These are phyloP conservation scores for Alternaria arborescens DNA, from an alignment of 2,329 filamentous ascomycete genomes.

Conservation along the genomic window DNA sequence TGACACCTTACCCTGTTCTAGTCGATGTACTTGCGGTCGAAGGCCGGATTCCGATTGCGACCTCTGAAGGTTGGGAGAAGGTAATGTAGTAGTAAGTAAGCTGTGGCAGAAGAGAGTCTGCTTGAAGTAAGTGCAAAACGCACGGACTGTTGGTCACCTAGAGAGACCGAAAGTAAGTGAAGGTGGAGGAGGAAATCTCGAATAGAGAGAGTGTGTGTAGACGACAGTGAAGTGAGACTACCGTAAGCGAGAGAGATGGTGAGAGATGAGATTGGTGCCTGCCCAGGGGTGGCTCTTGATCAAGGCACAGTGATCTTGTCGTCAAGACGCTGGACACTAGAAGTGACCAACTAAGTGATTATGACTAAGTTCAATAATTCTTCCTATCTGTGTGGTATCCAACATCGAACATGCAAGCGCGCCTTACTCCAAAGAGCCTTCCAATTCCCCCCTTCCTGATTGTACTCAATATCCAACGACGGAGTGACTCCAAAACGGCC, in stretches of 20 bases:
- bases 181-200: not conserved
- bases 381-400: conserved; percentile 11
- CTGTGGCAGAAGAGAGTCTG: too few species aligned
- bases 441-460: not conserved
- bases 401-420: conserved; percentile 4
- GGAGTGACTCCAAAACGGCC: conserved; percentile 9
- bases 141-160: not conserved
- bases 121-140: too few species aligned
- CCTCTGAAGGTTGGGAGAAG: too few species aligned
- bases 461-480: conserved; percentile 3
- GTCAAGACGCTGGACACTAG: not conserved
- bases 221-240: not conserved
- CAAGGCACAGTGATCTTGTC: not conserved
- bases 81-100: too few species aligned
- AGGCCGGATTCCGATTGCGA: too few species aligned
- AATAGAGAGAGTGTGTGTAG: not conserved
- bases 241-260: not conserved
- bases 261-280: not conserved
- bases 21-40: too few species aligned
- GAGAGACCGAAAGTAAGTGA: not conserved
- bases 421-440: conserved; percentile 7
- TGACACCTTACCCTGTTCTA: too few species aligned
- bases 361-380: not conserved
- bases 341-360: not conserved
- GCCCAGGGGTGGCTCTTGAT: not conserved